Evolutionary conservation across 2,329 filamentous ascomycete species (phyloP), one percentile per base, ranked within the genome.

Genomic region (Blumeria hordei): DNA sequence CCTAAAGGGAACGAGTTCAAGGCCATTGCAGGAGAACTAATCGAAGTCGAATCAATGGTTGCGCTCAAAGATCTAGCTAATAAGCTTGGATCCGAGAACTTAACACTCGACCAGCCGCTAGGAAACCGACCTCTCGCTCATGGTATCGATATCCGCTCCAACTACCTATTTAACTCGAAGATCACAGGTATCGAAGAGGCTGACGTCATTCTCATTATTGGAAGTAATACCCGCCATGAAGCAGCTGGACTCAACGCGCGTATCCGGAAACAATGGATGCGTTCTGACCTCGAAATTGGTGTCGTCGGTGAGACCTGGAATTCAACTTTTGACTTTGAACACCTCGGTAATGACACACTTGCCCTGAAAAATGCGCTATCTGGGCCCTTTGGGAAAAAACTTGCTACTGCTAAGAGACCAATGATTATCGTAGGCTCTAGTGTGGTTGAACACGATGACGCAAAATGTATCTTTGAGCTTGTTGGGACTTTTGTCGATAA

Each of bases 61-160:
- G 90, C 90, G 55, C 86, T 94, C 73, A 98, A 98, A 75, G 92
- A 98, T 64, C 75, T 98, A 60, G 87, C 88, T 63, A 98, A 98
- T 76, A 90, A 82, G 70, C 83, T 98, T 59, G 88, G 88, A 58
- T 96, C 92, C 3, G 92, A 98, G 62, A 98, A 96, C 69, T 74
- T 98, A 58, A 86, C 88, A 58, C 78, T 96, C 47, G 92, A 98
- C 67, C 88, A 88, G 66, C 85, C 88, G 41, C 79, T 80, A 56
- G 92, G 92, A 59, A 83, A 77, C 69, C 74, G 81, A 60, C 92
- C 92, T 12, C 72, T 95, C 59, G 85, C 90, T 37, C 92, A 98
- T 70, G 92, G 92, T 68, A 72, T 95, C 59, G 92, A 98, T 64
- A 77, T 96, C 57, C 85, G 90, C 60, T 85, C 88, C 57, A 98